Conservation (phyloP, 2,329 filamentous ascomycete species). For the Aspergillus fumigatus region DNA sequence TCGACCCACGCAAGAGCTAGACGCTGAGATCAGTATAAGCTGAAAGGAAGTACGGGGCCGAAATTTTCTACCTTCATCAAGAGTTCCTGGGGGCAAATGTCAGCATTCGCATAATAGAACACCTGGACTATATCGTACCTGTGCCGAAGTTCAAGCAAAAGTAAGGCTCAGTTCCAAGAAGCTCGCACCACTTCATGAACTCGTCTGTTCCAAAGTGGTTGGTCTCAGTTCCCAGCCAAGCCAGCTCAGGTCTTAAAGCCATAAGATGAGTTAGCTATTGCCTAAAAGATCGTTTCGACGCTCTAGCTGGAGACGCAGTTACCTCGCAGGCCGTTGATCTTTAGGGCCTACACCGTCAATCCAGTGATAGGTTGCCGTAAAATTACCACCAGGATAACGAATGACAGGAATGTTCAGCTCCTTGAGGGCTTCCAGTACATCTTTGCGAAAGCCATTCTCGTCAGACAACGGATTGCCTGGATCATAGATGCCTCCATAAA, state of each 20-base stretch:
- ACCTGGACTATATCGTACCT: constrained; percentile 43
- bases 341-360: constrained; percentile 71
- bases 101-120: constrained; percentile 10
- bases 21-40: neutral
- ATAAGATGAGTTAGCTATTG: neutral
- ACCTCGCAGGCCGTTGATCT: constrained; percentile 60
- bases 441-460: constrained; percentile 69
- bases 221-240: constrained; percentile 71
- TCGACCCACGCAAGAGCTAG: constrained; percentile 71
- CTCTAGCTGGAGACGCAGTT: constrained; percentile 8
- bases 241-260: constrained; percentile 61
- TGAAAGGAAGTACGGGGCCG: neutral
- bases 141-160: constrained; percentile 78
- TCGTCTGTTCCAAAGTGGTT: constrained; percentile 84
- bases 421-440: constrained; percentile 69
- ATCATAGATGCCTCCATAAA: constrained; percentile 82
- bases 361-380: constrained; percentile 82
- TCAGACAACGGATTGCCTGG: constrained; percentile 70
- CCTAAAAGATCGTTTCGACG: neutral
- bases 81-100: constrained; percentile 27
- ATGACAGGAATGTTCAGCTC: constrained; percentile 73
- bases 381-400: constrained; percentile 79
- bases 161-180: constrained; percentile 71
- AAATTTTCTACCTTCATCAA: constrained; percentile 46
- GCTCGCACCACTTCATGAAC: constrained; percentile 75